A percentile compares a stretch with the other conserved stretches of the same genome.
phyloP scores from a whole-genome alignment of 176 grass and related monocot species.

The Echinochloa phyllopogon region DNA sequence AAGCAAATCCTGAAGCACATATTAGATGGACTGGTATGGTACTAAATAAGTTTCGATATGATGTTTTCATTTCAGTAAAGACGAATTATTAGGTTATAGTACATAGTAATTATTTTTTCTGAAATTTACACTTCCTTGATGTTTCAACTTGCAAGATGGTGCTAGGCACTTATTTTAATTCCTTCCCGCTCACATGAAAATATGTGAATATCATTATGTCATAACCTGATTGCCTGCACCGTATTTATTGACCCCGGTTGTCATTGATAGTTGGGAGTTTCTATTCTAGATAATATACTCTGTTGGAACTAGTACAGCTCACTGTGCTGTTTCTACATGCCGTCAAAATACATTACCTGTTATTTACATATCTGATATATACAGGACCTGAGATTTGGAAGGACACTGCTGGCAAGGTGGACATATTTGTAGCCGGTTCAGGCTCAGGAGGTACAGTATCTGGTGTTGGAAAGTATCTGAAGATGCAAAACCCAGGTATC shows the following conservation, averaged over 20 bases:
- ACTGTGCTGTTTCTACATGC: neutral
- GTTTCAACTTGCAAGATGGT: neutral
- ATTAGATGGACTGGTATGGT: constrained; percentile 64
- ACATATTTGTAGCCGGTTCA: constrained; percentile 57
- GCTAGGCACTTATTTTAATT: neutral
- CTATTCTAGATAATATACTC: neutral
- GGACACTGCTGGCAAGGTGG: constrained; percentile 63
- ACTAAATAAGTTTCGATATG: neutral
- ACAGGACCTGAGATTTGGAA: constrained; percentile 76
- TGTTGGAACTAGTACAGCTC: neutral
- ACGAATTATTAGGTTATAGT: neutral
- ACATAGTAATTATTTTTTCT: too few species aligned
- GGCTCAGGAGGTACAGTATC: constrained; percentile 74
- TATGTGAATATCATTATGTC: neutral
- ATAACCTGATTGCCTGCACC: neutral
- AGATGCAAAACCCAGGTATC: constrained; percentile 63
- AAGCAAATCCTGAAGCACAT: constrained; percentile 73
- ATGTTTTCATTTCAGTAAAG: constrained; percentile 10
- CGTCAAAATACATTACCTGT: neutral
- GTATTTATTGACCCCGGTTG: neutral
- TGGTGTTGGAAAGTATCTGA: constrained; percentile 78
- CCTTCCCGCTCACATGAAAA: neutral
- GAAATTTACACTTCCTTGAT: neutral
- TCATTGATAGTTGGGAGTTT: neutral
- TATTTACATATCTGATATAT: neutral